Conservation (phyloP, 1,139 yeast species). For the Debaryomycetaceae sp. region DNA sequence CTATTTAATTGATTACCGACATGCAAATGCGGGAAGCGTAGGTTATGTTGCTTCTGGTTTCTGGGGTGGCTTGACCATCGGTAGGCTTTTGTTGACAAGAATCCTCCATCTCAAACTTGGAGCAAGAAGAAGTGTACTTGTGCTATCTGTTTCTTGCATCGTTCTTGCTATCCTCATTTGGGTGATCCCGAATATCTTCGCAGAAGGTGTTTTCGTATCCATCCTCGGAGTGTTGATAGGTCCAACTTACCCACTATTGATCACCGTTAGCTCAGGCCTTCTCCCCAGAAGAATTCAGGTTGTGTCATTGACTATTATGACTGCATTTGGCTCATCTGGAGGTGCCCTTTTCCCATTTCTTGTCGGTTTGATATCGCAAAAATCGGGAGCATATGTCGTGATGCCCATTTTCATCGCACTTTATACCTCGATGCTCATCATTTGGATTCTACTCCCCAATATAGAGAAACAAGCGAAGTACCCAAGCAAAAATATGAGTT, state of each 20-base stretch:
- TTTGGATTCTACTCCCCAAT: slow-evolving; percentile 50
- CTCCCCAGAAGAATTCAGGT: slow-evolving; percentile 55
- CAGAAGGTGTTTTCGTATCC: slow-evolving; percentile 44
- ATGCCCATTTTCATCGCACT: slow-evolving; percentile 50
- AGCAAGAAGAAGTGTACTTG: slow-evolving; percentile 44
- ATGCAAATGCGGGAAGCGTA: slow-evolving; percentile 40
- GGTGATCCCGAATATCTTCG: slow-evolving; percentile 40
- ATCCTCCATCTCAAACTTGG: slow-evolving; percentile 42
- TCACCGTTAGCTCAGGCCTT: slow-evolving; percentile 43
- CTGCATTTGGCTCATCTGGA: slow-evolving; percentile 61
- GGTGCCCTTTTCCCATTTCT: slow-evolving; percentile 59
- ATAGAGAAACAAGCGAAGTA: slow-evolving; percentile 17
- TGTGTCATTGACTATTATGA: slow-evolving; percentile 49
- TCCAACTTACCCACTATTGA: slow-evolving; percentile 54
- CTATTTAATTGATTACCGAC: slow-evolving; percentile 53
- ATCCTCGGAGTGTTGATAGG: slow-evolving; percentile 51
- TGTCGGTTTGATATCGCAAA: slow-evolving; percentile 52
- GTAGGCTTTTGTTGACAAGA: slow-evolving; percentile 49
- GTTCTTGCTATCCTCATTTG: slow-evolving; percentile 42
- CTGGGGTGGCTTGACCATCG: slow-evolving; percentile 69
- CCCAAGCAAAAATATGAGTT: slow-evolving; percentile 8
- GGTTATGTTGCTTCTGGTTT: slow-evolving; percentile 71
- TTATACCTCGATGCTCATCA: slow-evolving; percentile 30
- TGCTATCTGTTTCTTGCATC: slow-evolving; percentile 32
- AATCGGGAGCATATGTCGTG: slow-evolving; percentile 51